Evolutionary conservation across 352 stramenopile genomes (phyloP).

Genomic region (Globisporangium camurandrum): DNA sequence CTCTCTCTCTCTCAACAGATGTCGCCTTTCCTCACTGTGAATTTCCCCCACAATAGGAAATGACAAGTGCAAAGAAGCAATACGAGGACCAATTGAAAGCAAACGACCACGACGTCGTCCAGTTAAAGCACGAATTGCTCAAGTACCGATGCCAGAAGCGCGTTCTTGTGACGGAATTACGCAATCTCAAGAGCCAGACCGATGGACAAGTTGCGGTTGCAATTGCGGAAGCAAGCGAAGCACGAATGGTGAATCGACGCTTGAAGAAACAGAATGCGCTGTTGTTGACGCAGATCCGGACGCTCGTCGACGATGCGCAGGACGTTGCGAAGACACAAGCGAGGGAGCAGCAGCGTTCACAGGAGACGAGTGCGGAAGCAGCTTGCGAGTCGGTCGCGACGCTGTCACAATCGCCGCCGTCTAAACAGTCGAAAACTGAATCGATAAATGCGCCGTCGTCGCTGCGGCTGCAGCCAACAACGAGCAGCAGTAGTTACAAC

Average conservation of each 20-base stretch:
- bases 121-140: slow-evolving; percentile 63
- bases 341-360: slow-evolving; percentile 15
- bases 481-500: not conserved
- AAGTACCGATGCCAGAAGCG: slow-evolving; percentile 75
- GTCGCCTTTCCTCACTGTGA: too few relatives aligned
- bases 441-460: too few relatives aligned
- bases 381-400: slow-evolving; percentile 11
- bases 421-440: too few relatives aligned
- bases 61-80: slow-evolving; percentile 54
- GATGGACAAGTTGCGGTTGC: slow-evolving; percentile 73
- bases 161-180: slow-evolving; percentile 68
- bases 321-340: slow-evolving; percentile 18
- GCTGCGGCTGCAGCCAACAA: slow-evolving; percentile 5
- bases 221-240: slow-evolving; percentile 75
- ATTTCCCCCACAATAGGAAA: slow-evolving; percentile 44
- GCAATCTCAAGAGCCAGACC: slow-evolving; percentile 69
- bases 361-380: slow-evolving; percentile 10
- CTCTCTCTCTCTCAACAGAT: not conserved
- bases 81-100: slow-evolving; percentile 62
- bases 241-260: slow-evolving; percentile 80
- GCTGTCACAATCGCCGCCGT: too few relatives aligned
- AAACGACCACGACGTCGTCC: slow-evolving; percentile 36
- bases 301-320: slow-evolving; percentile 55
- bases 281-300: slow-evolving; percentile 68
- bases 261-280: slow-evolving; percentile 83